Base-by-base conservation (phyloP, 2,329 filamentous ascomycete species). In the Epichloe elymi region DNA sequence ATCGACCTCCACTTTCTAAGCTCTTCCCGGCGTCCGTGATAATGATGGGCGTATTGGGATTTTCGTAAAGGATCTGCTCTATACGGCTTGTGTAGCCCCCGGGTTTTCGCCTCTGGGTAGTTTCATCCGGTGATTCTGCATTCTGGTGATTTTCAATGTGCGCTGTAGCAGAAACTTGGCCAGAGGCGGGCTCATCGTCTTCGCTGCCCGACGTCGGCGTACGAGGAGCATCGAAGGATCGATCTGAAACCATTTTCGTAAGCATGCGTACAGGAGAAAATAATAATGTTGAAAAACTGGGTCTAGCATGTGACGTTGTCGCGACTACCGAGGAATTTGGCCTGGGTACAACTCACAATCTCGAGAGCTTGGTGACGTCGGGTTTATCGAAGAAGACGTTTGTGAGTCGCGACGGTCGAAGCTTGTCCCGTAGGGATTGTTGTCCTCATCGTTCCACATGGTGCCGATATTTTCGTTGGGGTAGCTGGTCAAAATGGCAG, bases 401-500 rank as follows among this genome's bases (percentile, higher is more conserved):
- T 85, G 81, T 55, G 86, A 87, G 67, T 94, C 87, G 61, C 87
- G 82, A 61, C 86, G 85, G 67, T 93, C 87, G 72, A 95, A 96
- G 68, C 88, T 91, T 61, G 75, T 80, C 57, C 89, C 90, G 64
- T 97, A 96, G 5, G 91, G 91, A 67, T 97, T 97, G 71, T 97
- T 97, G 65, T 97, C 65, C 72, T 97, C 91, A 74, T 97, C 90
- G 77, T 96, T 94, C 91, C 91, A 97, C 91, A 97, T 97, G 50
- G 43, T 60, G 61, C 48, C 52, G 44, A 47, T 23, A 19, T 7
- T 8, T 2, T 35, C 42, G 39, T 20, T 30, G 33, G 50, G 3
- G 39, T 51, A 26, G 36, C 15, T n/a, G 20, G 19, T 41, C 40
- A 15, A 42, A 42, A 23, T n/a, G n/a, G 45, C 49, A 37, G 20